These are phyloP conservation scores for Aspergillus homomorphus DNA, from an alignment of 495 filamentous ascomycete genomes.

Conservation along the genomic window DNA sequence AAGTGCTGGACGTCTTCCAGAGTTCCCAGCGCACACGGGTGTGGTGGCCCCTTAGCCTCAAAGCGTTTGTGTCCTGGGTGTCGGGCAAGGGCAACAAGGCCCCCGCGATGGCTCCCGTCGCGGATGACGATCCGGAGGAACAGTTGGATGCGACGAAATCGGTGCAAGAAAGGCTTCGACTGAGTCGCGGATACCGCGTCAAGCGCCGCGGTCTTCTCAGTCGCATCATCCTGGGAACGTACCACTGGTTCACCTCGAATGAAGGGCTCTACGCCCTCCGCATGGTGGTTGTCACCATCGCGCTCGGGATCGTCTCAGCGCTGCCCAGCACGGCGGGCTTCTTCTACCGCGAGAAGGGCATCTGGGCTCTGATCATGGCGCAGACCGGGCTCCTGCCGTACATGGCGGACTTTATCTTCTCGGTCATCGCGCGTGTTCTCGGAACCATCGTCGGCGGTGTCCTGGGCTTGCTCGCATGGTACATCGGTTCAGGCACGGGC, in stretches of 20 bases:
- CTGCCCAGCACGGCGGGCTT: conserved; percentile 42
- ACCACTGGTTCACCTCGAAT: conserved; percentile 27
- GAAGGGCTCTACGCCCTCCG: conserved; percentile 39
- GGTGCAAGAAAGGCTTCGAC: conserved; percentile 21
- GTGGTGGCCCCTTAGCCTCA: conserved; percentile 20
- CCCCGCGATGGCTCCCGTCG: conserved; percentile 11
- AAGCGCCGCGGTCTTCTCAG: conserved; percentile 13
- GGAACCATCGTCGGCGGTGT: conserved; percentile 42
- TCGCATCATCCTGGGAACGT: conserved; percentile 18
- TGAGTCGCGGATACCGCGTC: conserved; percentile 20
- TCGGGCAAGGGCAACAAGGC: conserved; percentile 17
- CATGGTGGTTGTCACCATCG: conserved; percentile 41
- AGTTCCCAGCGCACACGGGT: conserved; percentile 11
- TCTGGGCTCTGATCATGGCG: conserved; percentile 48
- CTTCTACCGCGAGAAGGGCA: conserved; percentile 43
- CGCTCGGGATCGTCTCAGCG: conserved; percentile 35
- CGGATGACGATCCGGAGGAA: conserved; percentile 21
- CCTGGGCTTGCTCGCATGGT: conserved; percentile 42
- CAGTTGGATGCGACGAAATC: conserved; percentile 15
- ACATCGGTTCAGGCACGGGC: conserved; percentile 44
- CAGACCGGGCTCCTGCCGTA: conserved; percentile 43
- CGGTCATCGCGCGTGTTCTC: conserved; percentile 28
- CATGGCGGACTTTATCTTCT: conserved; percentile 45
- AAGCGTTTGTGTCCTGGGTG: conserved; percentile 18
- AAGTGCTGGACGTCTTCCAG: conserved; percentile 11